Conservation (phyloP, 225 moss, liverwort and hornwort genomes). For the Sphagnum contortum region DNA sequence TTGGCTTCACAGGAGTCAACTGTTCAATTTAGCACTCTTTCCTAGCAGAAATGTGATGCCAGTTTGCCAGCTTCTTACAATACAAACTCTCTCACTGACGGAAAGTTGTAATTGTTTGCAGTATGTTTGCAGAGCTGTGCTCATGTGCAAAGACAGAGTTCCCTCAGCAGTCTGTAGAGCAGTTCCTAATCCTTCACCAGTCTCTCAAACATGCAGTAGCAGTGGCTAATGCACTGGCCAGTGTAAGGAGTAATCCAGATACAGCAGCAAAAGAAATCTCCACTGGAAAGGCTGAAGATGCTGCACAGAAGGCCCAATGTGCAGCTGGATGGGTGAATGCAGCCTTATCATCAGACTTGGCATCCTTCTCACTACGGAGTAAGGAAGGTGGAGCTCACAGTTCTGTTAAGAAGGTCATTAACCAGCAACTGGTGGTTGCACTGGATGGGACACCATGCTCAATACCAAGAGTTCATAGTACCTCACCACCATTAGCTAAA, state of each 20-base stretch:
- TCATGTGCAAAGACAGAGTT: constrained; percentile 67
- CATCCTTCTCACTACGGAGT: constrained; percentile 59
- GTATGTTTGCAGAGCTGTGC: constrained; percentile 91
- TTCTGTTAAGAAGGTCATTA: constrained; percentile 31
- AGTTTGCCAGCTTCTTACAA: background rate
- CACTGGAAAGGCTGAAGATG: constrained; percentile 44
- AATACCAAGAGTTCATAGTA: constrained; percentile 32
- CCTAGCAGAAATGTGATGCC: too few relatives aligned
- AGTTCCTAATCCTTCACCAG: constrained; percentile 70
- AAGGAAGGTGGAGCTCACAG: constrained; percentile 45
- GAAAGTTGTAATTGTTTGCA: constrained; percentile 19
- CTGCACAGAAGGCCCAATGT: constrained; percentile 57
- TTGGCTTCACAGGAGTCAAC: too few relatives aligned
- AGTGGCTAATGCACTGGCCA: constrained; percentile 73
- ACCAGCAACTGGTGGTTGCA: constrained; percentile 25
- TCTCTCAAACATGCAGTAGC: constrained; percentile 60
- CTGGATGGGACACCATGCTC: constrained; percentile 24
- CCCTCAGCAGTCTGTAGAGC: constrained; percentile 86
- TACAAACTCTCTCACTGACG: too few relatives aligned
- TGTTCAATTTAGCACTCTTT: too few relatives aligned
- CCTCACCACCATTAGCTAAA: constrained; percentile 23
- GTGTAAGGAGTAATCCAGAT: constrained; percentile 33
- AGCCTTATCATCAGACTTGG: constrained; percentile 37
- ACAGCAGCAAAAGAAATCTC: constrained; percentile 17
- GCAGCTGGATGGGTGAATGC: constrained; percentile 63